Conservation (phyloP, 2,329 filamentous ascomycete species). For the Epichloe coenophiala region DNA sequence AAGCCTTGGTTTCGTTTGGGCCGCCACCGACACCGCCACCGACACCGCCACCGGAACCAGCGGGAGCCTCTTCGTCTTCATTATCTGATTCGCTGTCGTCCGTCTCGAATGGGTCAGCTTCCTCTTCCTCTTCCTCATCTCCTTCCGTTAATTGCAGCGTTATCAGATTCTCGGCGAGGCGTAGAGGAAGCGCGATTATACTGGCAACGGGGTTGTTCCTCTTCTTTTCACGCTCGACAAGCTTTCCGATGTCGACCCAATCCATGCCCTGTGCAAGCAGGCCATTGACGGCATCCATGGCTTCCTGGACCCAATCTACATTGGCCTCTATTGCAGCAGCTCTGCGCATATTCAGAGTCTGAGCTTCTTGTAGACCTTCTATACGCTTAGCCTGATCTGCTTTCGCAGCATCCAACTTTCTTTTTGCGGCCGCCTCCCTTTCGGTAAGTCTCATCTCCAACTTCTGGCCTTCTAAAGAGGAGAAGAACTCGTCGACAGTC, state of each 20-base stretch:
- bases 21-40: not conserved
- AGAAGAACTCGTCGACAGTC: constrained; percentile 94
- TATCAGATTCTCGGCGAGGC: constrained; percentile 78
- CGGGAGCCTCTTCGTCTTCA: constrained; percentile 14
- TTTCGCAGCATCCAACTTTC: constrained; percentile 73
- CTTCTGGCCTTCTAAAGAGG: constrained; percentile 87
- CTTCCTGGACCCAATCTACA: constrained; percentile 79
- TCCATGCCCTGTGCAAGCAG: constrained; percentile 93
- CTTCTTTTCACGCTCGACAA: constrained; percentile 79
- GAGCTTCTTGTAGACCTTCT: constrained; percentile 67
- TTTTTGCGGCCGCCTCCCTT: constrained; percentile 65
- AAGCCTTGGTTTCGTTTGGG: constrained; percentile 26
- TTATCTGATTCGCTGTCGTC: constrained; percentile 45
- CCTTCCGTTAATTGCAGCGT: constrained; percentile 67
- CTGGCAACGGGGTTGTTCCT: constrained; percentile 73
- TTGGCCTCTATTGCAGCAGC: constrained; percentile 87
- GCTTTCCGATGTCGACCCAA: constrained; percentile 79
- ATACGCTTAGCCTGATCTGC: constrained; percentile 76
- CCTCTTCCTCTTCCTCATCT: constrained; percentile 47
- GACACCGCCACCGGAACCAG: constrained; percentile 1
- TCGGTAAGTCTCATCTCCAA: constrained; percentile 73
- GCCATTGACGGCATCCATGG: constrained; percentile 81
- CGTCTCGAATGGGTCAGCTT: constrained; percentile 47
- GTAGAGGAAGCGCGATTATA: constrained; percentile 75
- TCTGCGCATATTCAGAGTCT: constrained; percentile 74